Evolutionary conservation across 257 asterid genomes (phyloP), one percentile per base, ranked within the genome.

Genomic region (Echium plantagineum): DNA sequence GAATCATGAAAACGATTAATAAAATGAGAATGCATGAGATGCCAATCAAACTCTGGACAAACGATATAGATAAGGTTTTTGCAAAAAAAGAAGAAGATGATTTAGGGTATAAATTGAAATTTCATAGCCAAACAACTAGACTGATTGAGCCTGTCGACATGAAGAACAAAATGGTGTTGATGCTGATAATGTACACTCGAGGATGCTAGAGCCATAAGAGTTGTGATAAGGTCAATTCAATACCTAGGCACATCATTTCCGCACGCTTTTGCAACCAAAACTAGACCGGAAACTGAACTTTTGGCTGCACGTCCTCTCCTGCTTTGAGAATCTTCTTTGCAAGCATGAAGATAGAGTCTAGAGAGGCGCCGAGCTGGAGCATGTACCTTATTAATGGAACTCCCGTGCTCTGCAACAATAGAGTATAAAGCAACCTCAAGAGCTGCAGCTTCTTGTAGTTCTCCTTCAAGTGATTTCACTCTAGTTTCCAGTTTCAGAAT

Each of bases 191-290:
- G 12, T 24, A 12, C 4, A 18, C 21, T 30, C 10, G 4, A 15
- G 32, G 18, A 21, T 9, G 56, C 30, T 56, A 7, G 35, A 30
- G 49, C 16, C 15, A 0, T 21, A 28, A 58, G n/a, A n/a, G 0
- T 56, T 12, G 6, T 57, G 35, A 63, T 59, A 19, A n/a, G 7
- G 28, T 54, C 22, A 71, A 28, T 28, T 28, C 32, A 28, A 59
- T 80, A 88, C 96, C 96, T 83, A 4, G 95, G 86, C 52, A 85
- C 94, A 64, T 88, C 96, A 58, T 83, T 85, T 70, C 94, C 96
- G 63, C 96, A 83, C 61, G 96, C 88, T 74, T 84, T 83, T 58
- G 96, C 80, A 51, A 75, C 94, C 72, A 83, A 75, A 63, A 81
- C 73, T 63, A 88, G 66, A 65, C 95, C 96, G 59, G 96, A 88